Conservation (phyloP, 495 filamentous ascomycete species). For the Massariosphaeria phaeospora region DNA sequence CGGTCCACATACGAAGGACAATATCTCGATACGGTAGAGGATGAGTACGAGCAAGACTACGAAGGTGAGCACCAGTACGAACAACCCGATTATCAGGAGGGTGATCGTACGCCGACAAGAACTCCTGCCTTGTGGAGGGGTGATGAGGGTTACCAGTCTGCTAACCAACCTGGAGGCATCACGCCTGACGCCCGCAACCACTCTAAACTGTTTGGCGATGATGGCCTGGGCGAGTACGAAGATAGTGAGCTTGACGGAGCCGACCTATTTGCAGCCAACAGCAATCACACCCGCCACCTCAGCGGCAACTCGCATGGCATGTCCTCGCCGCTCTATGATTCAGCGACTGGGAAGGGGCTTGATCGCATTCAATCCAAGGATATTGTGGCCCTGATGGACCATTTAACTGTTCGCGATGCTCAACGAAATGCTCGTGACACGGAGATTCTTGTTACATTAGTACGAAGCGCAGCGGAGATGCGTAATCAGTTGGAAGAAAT, state of each 20-base stretch:
- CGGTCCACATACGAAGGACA: conserved; percentile 39
- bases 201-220: conserved; percentile 53
- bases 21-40: conserved; percentile 49
- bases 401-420: conserved; percentile 93
- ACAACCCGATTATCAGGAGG: conserved; percentile 23
- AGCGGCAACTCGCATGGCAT: conserved; percentile 90
- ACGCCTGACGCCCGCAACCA: conserved; percentile 45
- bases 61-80: conserved; percentile 34
- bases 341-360: conserved; percentile 80
- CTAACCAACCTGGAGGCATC: conserved; percentile 52
- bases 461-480: conserved; percentile 93
- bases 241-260: conserved; percentile 10
- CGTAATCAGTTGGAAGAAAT: conserved; percentile 94
- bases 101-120: conserved; percentile 36
- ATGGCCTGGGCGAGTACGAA: conserved; percentile 48
- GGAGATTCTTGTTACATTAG: conserved; percentile 90
- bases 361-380: conserved; percentile 95
- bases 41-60: conserved; percentile 49
- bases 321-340: conserved; percentile 84
- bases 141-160: conserved; percentile 93
- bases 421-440: conserved; percentile 96
- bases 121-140: conserved; percentile 52
- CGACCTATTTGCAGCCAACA: conserved; percentile 34
- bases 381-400: conserved; percentile 96
- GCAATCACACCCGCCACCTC: conserved; percentile 59